Base-by-base conservation (phyloP, 768 basidiomycete genomes). In the Cytidiella melzeri region DNA sequence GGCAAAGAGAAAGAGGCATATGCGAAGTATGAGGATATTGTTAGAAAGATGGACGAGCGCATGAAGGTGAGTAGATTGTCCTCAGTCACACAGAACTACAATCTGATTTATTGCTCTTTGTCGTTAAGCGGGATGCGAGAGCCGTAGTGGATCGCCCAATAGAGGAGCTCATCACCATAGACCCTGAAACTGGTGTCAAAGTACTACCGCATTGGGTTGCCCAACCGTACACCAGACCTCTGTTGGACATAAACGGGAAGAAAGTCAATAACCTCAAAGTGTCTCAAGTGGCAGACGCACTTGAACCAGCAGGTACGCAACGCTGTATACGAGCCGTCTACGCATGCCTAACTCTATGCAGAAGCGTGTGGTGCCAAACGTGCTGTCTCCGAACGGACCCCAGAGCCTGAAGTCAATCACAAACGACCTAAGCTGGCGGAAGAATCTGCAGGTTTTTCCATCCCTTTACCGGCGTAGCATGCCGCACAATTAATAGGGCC, bases 171-270 rank as follows among this genome's bases (percentile, higher is more conserved):
- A 60, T 75, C 30, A 63, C 53, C 18, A 44, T 72, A 1, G 77
- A 83, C 23, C 61, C 69, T 3, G 59, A 54, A 41, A 79, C 76
- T 0, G 79, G 80, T 5, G 63, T 83, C 37, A 71, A 71, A 37
- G 54, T 71, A 0, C 65, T 88, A 5, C 87, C 86, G 0, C 75
- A 80, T 57, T 89, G 84, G 79, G 70, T 84, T 19, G 76, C 78
- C 11, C 87, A 91, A 60, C 87, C 87, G 1, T 81, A 85, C 57
- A 73, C 85, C 54, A 70, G 84, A 6, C 74, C 77, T 3, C 19
- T 21, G 20, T 34, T 42, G 41, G 30, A 34, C 15, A 34, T 15
- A 7, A 34, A 34, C 15, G 30, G 30, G 15, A 34, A 34, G 30
- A 27, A 48, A 21, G n/a, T 40, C 6, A 28, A 50, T 27, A 45